Evolutionary conservation across 177 flowering plant species (phyloP).

Genomic region (Tripterygium wilfordii): DNA sequence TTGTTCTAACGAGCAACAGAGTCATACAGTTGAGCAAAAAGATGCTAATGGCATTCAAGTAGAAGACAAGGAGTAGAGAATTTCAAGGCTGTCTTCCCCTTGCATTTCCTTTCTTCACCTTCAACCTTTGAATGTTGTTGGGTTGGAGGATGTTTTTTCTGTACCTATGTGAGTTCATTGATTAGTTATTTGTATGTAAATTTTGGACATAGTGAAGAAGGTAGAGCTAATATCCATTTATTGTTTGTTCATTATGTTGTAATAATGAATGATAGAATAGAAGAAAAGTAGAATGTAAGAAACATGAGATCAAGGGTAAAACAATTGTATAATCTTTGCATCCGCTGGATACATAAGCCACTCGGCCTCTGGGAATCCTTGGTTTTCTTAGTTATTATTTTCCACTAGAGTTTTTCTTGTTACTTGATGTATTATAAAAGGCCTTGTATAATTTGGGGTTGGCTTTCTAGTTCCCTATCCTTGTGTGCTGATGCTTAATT

Average conservation of each 20-base stretch:
- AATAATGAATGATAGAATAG: not conserved
- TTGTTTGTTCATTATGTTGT: constrained; percentile 1
- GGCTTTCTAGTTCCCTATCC: too few relatives aligned
- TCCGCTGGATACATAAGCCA: too few relatives aligned
- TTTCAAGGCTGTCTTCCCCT: not conserved
- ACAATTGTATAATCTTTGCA: not conserved
- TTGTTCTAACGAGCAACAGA: constrained; percentile 14
- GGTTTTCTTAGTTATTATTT: too few relatives aligned
- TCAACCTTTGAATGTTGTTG: not conserved
- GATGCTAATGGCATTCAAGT: constrained; percentile 26
- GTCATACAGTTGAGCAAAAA: constrained; percentile 14
- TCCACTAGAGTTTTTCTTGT: too few relatives aligned
- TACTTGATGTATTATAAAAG: too few relatives aligned
- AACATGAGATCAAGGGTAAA: not conserved
- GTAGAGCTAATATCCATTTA: not conserved
- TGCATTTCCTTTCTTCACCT: not conserved
- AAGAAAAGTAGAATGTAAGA: not conserved
- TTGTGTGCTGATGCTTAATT: too few relatives aligned
- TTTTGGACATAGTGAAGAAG: not conserved
- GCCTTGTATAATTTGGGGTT: too few relatives aligned
- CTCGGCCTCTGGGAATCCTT: too few relatives aligned
- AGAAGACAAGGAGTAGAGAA: constrained; percentile 19
- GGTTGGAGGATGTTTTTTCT: constrained; percentile 4
- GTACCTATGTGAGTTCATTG: not conserved
- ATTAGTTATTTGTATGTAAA: not conserved